Conservation (phyloP, 2,329 filamentous ascomycete genomes). For the Fusarium siculi region DNA sequence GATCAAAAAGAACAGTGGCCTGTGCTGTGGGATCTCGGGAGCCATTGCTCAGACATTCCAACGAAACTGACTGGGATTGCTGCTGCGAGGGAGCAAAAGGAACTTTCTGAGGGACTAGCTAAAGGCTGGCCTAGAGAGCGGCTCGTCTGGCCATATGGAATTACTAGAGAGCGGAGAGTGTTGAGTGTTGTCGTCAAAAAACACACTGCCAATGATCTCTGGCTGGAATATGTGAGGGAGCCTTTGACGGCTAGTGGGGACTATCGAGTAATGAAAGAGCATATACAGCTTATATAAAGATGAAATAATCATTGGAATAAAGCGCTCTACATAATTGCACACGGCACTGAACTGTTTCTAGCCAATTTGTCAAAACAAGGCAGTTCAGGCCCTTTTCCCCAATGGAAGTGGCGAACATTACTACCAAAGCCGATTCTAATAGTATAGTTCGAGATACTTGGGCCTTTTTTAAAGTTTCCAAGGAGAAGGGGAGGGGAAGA, state of each 20-base stretch:
- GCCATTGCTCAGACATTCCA: not conserved
- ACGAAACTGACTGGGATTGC: accelerated
- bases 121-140: not conserved
- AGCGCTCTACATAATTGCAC: not conserved
- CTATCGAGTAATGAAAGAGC: not conserved
- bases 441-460: too few relatives aligned
- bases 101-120: not conserved
- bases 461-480: too few relatives aligned
- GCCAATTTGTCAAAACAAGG: too few relatives aligned
- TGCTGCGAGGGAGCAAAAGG: not conserved
- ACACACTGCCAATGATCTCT: not conserved
- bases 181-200: not conserved
- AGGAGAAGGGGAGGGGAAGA: too few relatives aligned
- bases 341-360: not conserved
- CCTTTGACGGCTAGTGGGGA: not conserved
- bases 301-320: accelerated
- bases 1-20: not conserved
- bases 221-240: not conserved
- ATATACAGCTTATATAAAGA: not conserved
- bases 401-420: too few relatives aligned
- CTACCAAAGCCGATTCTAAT: too few relatives aligned
- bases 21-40: not conserved
- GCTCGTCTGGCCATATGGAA: not conserved
- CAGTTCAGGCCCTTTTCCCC: too few relatives aligned
- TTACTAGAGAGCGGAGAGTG: not conserved